These are phyloP conservation scores for Podila clonocystis DNA, from an alignment of 192 early-diverging fungal species.

Conservation along the genomic window DNA sequence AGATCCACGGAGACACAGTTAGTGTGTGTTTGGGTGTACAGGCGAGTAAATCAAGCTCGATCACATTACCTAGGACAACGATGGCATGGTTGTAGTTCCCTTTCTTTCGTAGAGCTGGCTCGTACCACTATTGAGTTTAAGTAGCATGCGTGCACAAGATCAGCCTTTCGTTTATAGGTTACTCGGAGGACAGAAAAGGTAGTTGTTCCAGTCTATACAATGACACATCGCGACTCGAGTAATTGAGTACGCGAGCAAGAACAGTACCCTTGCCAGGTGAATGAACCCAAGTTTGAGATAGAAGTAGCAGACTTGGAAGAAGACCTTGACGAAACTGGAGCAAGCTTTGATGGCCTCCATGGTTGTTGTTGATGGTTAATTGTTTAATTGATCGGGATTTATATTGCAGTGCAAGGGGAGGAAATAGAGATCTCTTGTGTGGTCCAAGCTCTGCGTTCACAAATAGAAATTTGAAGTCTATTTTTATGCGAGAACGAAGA, in stretches of 20 bases:
- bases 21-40: background rate
- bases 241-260: background rate
- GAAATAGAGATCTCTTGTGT: too few species aligned
- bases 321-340: slow-evolving; percentile 22
- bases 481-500: too few species aligned
- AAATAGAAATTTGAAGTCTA: too few species aligned
- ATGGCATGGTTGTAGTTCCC: slow-evolving; percentile 47
- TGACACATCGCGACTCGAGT: background rate
- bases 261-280: slow-evolving; percentile 35
- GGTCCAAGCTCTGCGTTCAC: too few species aligned
- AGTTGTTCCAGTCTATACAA: background rate
- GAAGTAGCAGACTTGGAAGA: slow-evolving; percentile 31
- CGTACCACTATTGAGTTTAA: slow-evolving; percentile 21
- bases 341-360: slow-evolving; percentile 28
- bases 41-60: too few species aligned
- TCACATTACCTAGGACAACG: slow-evolving; percentile 23
- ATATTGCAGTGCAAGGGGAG: too few species aligned
- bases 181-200: background rate
- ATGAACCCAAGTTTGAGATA: slow-evolving; percentile 44
- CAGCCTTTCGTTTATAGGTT: background rate
- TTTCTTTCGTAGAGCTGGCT: slow-evolving; percentile 28
- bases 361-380: background rate
- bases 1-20: background rate
- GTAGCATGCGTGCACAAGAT: too few species aligned
- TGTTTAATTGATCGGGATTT: too few species aligned